Percentiles rank a stretch among this genome's conserved stretches.
Conservation (phyloP, 495 filamentous ascomycete species). For the Tuber microsphaerosporum region DNA sequence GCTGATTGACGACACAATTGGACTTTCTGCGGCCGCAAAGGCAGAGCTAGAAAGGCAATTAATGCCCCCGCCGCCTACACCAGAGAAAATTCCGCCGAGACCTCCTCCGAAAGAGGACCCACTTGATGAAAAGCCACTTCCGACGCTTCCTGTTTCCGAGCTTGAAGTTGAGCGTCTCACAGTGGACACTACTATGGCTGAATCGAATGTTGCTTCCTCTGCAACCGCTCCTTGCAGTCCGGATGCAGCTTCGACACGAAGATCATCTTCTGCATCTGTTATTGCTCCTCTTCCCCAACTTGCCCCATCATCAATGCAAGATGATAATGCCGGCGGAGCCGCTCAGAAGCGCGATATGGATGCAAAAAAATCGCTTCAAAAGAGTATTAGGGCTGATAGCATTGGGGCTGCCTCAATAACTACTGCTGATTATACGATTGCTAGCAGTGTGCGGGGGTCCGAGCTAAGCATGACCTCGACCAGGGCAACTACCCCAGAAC, state of each 20-base stretch:
- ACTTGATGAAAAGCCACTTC: constrained; percentile 30
- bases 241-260: constrained; percentile 13
- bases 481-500: constrained; percentile 80
- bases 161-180: constrained; percentile 2
- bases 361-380: constrained; percentile 17
- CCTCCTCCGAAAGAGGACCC: constrained; percentile 38
- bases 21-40: constrained; percentile 21
- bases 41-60: constrained; percentile 28
- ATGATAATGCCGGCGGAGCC: constrained; percentile 16
- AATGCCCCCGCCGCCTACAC: constrained; percentile 41
- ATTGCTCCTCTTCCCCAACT: constrained; percentile 41
- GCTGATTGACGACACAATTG: constrained; percentile 14
- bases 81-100: constrained; percentile 39
- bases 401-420: constrained; percentile 50
- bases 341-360: constrained; percentile 16
- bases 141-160: constrained; percentile 13
- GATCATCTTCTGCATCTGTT: constrained; percentile 34
- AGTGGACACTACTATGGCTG: constrained; percentile 14
- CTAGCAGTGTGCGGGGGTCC: constrained; percentile 67
- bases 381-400: constrained; percentile 45
- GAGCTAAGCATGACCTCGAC: constrained; percentile 79
- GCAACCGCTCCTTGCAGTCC: constrained; percentile 1
- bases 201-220: constrained; percentile 4
- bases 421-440: constrained; percentile 65
- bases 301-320: constrained; percentile 34